phyloP scores from a whole-genome alignment of 306 rosid genomes.

The Cucurbita moschata region DNA sequence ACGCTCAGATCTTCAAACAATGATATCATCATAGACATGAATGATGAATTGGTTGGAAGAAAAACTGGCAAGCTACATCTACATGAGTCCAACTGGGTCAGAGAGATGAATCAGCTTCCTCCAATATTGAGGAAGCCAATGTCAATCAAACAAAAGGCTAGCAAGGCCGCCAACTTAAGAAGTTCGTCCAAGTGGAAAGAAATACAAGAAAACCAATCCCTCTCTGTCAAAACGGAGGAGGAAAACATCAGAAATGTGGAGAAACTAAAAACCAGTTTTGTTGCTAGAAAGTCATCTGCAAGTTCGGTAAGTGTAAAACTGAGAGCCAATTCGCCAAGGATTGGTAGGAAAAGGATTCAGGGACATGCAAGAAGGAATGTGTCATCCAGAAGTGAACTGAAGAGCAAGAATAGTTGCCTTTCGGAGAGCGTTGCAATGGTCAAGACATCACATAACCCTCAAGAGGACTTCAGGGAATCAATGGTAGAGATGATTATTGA shows the following conservation, averaged over 20 bases:
- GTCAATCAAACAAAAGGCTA: slow-evolving; percentile 27
- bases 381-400: slow-evolving; percentile 21
- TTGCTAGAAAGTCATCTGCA: slow-evolving; percentile 22
- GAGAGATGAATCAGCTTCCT: slow-evolving; percentile 37
- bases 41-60: slow-evolving; percentile 22
- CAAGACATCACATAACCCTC: slow-evolving; percentile 64
- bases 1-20: slow-evolving; percentile 57
- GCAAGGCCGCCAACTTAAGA: slow-evolving; percentile 17
- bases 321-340: slow-evolving; percentile 57
- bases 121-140: slow-evolving; percentile 44
- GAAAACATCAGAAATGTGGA: slow-evolving; percentile 14
- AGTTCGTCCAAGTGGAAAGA: slow-evolving; percentile 28
- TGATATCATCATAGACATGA: slow-evolving; percentile 61
- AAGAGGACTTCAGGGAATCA: slow-evolving; percentile 67
- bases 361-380: slow-evolving; percentile 39
- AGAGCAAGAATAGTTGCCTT: slow-evolving; percentile 23
- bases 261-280: slow-evolving; percentile 8
- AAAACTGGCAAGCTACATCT: slow-evolving; percentile 22
- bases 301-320: slow-evolving; percentile 46
- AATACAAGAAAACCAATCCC: slow-evolving; percentile 13
- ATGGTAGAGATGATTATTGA: slow-evolving; percentile 92
- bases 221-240: slow-evolving; percentile 16
- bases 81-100: slow-evolving; percentile 30
- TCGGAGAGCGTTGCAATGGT: slow-evolving; percentile 74
- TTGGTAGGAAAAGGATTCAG: slow-evolving; percentile 42